phyloP scores from a whole-genome alignment of 1,139 yeast genomes.

The Taphrina flavorubra region DNA sequence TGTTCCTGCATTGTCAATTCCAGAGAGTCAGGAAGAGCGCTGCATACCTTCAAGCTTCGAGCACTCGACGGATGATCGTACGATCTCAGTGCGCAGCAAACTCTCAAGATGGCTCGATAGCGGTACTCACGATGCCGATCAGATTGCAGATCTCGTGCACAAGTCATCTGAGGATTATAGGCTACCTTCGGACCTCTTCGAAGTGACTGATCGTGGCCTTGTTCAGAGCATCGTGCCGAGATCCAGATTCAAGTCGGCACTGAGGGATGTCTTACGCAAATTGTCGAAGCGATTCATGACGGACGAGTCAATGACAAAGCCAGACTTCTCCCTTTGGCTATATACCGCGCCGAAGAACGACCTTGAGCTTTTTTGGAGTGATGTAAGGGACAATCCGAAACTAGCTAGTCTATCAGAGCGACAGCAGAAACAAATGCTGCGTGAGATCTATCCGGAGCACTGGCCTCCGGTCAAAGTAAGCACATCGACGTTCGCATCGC shows the following conservation, averaged over 20 bases:
- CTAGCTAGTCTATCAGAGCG: neutral
- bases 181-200: neutral
- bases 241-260: neutral
- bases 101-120: neutral
- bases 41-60: conserved; percentile 6
- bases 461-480: neutral
- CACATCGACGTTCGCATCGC: neutral
- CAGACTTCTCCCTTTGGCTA: neutral
- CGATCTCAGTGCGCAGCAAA: neutral
- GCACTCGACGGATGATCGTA: neutral
- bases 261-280: neutral
- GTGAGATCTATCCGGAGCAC: neutral
- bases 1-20: neutral
- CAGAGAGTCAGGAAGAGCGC: neutral
- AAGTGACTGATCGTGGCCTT: neutral
- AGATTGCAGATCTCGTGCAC: conserved; percentile 6
- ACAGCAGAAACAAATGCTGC: neutral
- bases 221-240: neutral
- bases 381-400: neutral
- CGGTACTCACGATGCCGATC: neutral
- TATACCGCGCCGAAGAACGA: neutral
- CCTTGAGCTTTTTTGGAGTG: conserved; percentile 4
- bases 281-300: conserved; percentile 7
- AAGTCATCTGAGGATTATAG: neutral
- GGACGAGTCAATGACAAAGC: neutral